Evolutionary conservation across 2,329 filamentous ascomycete genomes (phyloP).

Genomic region (Nigrograna mackinnonii): DNA sequence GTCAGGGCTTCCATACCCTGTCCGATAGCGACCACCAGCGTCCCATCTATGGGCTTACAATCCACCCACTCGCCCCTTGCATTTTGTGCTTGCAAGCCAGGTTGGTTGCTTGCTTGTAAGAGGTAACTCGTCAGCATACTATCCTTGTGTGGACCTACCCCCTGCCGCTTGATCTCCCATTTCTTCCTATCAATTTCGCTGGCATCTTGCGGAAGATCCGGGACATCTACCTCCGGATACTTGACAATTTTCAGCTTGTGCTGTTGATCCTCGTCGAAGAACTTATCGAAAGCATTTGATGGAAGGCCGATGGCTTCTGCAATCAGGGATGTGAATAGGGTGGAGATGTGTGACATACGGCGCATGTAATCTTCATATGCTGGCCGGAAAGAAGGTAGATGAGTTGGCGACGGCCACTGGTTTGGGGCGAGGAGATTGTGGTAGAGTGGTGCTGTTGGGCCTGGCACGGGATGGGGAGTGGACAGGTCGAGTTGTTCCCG

Average conservation of each 20-base stretch:
- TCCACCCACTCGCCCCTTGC: slow-evolving; percentile 78
- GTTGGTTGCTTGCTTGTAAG: slow-evolving; percentile 76
- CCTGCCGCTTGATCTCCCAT: slow-evolving; percentile 60
- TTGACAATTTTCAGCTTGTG: slow-evolving; percentile 91
- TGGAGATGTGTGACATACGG: slow-evolving; percentile 73
- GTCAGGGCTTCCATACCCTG: slow-evolving; percentile 87
- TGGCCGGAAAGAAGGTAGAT: slow-evolving; percentile 69
- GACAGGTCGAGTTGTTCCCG: slow-evolving; percentile 87
- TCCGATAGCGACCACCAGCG: slow-evolving; percentile 84
- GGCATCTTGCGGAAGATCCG: slow-evolving; percentile 27
- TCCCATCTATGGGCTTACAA: slow-evolving; percentile 74
- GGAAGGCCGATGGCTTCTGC: slow-evolving; percentile 81
- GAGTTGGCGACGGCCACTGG: slow-evolving; percentile 72
- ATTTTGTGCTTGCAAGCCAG: slow-evolving; percentile 83
- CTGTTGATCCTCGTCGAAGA: slow-evolving; percentile 73
- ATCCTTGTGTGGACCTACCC: slow-evolving; percentile 81
- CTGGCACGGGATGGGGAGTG: slow-evolving; percentile 72
- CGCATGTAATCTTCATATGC: slow-evolving; percentile 76
- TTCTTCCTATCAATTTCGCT: slow-evolving; percentile 42
- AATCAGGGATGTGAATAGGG: slow-evolving; percentile 76
- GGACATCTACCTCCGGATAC: slow-evolving; percentile 68
- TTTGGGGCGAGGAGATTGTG: slow-evolving; percentile 75
- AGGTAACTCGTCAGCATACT: slow-evolving; percentile 83
- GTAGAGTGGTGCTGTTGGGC: slow-evolving; percentile 66
- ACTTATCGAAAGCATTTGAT: slow-evolving; percentile 70